These are phyloP conservation scores for Bonia amplexicaulis DNA, from an alignment of 176 grass and related monocot species.

Conservation along the genomic window DNA sequence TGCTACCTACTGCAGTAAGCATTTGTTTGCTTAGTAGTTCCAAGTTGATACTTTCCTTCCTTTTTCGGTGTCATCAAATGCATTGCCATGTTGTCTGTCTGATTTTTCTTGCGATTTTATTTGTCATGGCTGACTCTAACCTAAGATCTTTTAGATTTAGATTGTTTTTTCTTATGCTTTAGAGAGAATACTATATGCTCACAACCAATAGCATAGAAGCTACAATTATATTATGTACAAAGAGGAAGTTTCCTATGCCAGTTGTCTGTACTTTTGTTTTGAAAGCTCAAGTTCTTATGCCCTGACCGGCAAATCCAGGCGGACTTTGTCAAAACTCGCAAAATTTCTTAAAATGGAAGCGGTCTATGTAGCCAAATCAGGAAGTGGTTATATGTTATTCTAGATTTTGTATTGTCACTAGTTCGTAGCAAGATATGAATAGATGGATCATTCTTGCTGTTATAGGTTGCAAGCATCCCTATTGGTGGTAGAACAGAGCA, in stretches of 20 bases:
- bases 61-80: constrained; percentile 10
- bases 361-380: not conserved
- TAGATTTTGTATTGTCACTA: not conserved
- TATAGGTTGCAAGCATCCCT: not conserved
- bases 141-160: not conserved
- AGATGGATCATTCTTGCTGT: not conserved
- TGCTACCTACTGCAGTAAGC: not conserved
- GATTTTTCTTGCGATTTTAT: not conserved
- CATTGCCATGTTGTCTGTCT: not conserved
- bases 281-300: not conserved
- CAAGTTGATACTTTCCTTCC: not conserved
- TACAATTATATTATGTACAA: not conserved
- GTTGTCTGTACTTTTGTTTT: not conserved
- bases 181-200: not conserved
- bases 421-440: constrained; percentile 6
- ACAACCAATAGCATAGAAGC: not conserved
- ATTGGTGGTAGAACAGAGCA: constrained; percentile 20
- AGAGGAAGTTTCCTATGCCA: not conserved
- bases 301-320: not conserved
- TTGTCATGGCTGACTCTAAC: not conserved
- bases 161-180: not conserved
- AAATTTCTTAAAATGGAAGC: not conserved
- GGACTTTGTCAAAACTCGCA: not conserved
- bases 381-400: constrained; percentile 6
- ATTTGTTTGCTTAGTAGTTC: not conserved